Base-by-base conservation (phyloP, 129 eudicot species). In the Lonicera japonica region DNA sequence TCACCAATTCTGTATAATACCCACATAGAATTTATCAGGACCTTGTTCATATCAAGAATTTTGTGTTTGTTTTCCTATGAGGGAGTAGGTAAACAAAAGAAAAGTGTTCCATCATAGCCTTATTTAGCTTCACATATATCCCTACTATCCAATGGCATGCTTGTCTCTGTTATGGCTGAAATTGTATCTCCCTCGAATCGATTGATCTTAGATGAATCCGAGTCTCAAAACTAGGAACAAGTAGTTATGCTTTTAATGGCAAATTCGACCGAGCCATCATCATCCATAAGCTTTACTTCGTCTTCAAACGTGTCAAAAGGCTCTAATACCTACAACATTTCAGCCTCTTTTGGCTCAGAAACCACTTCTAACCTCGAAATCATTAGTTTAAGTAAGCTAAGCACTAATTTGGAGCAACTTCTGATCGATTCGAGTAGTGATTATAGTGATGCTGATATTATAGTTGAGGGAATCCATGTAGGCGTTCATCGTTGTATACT, bases 401-500 rank as follows among this genome's bases (percentile, higher is more conserved):
- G 95, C 51, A 64, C 58, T 34, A 61, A 72, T 69, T 84, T 87
- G 29, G 92, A 74, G 23, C 78, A 74, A 25, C 84, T 87, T 39
- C 65, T 87, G 64, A 21, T 73, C 54, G 67, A 68, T 55, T 21
- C 79, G 1, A 79, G 70, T 48, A 66, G 54, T n/a, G 80, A 67
- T 71, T 84, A 87, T 46, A 84, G 80, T 34, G 95, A 87, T 74
- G 92, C 88, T 0, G 78, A 75, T n/a, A 58, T 84, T 54, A 72
- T 75, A 45, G 88, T 87, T 21, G 88, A 87, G 54, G 87, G 85
- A 17, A 71, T 54, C 43, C 11, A 46, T 61, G 85, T 89, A 11
- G 77, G 79, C 5, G 66, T 89, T 47, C 82, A 89, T 59, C 70
- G 96, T 41, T 89, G 96, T 73, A 82, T 89, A 47, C 73, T 89